phyloP scores from a whole-genome alignment of 768 basidiomycete genomes.

The Cystobasidium tubakii region DNA sequence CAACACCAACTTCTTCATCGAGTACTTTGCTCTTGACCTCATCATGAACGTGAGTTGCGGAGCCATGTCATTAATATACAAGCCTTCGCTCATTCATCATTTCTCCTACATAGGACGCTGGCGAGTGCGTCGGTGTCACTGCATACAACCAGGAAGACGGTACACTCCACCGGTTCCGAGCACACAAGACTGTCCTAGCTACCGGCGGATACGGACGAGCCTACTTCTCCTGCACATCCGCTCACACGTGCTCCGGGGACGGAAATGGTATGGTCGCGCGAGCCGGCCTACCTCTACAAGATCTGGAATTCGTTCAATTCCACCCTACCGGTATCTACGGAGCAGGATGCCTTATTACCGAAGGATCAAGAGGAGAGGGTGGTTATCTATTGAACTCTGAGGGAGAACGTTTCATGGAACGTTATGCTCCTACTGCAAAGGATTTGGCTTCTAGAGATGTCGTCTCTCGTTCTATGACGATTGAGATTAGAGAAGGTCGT shows the following conservation, averaged over 20 bases:
- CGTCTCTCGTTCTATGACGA: slow-evolving; percentile 97
- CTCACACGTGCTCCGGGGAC: slow-evolving; percentile 97
- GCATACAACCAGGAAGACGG: slow-evolving; percentile 99
- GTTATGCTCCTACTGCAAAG: slow-evolving; percentile 98
- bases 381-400: slow-evolving; percentile 90
- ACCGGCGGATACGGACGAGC: slow-evolving; percentile 97
- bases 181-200: slow-evolving; percentile 96
- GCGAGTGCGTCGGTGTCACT: slow-evolving; percentile 98
- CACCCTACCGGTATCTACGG: slow-evolving; percentile 99
- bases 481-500: slow-evolving; percentile 96
- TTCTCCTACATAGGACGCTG: slow-evolving; percentile 56
- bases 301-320: slow-evolving; percentile 99
- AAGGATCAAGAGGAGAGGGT: slow-evolving; percentile 97
- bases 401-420: slow-evolving; percentile 99
- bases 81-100: not conserved
- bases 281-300: slow-evolving; percentile 92
- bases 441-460: slow-evolving; percentile 99
- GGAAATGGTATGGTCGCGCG: slow-evolving; percentile 98
- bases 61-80: too few species aligned
- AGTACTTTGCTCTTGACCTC: slow-evolving; percentile 90
- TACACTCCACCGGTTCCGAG: slow-evolving; percentile 93
- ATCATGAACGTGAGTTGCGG: slow-evolving; percentile 63
- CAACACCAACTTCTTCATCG: slow-evolving; percentile 99
- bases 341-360: slow-evolving; percentile 76
- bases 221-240: slow-evolving; percentile 97